Evolutionary conservation across 441 rosid species (phyloP), one percentile per base, ranked within the genome.

Genomic region (Brassica balearica): DNA sequence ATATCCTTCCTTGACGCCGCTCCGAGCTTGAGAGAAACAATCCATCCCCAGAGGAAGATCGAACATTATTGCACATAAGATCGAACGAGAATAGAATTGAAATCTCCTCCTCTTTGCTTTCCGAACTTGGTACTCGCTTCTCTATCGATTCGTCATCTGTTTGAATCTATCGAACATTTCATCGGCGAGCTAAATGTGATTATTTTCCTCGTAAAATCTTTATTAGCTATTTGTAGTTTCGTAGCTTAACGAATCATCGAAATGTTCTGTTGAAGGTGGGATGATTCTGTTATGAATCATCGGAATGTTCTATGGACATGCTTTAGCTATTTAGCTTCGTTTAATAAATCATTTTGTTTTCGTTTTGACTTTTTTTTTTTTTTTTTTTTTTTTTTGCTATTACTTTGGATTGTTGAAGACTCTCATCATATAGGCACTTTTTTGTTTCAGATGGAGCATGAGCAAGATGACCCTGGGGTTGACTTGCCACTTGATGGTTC

Each of bases 391-490:
- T 29, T 32, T 32, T 32, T 25, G 27, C 27, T 25, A 25, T 25
- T 25, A 25, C 27, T 25, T 25, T 25, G 27, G 27, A 25, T 25
- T 25, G 27, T 25, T 25, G 4, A 25, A 25, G 27, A 25, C 27
- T 25, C 27, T 25, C 27, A 25, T 25, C 27, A 25, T 25, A 25
- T 25, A 25, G 43, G 43, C 43, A 38, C 11, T 38, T 8, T 38
- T 38, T 36, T 77, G 77, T 58, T 65, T 80, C 72, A 92, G 98
- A 89, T 90, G 98, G 98, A 81, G 77, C 82, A 67, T 64, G 87
- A 84, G 65, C 84, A 83, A 75, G 81, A 81, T 36, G 60, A 51
- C 20, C 86, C 88, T 73, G 56, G 61, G 76, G 77, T 48, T 71
- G 71, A 77, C 29, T 75, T 55, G 56, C 41, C 38, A 14, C 70